Conservation (phyloP, 768 basidiomycete genomes). For the Leccinum subtestaceum region DNA sequence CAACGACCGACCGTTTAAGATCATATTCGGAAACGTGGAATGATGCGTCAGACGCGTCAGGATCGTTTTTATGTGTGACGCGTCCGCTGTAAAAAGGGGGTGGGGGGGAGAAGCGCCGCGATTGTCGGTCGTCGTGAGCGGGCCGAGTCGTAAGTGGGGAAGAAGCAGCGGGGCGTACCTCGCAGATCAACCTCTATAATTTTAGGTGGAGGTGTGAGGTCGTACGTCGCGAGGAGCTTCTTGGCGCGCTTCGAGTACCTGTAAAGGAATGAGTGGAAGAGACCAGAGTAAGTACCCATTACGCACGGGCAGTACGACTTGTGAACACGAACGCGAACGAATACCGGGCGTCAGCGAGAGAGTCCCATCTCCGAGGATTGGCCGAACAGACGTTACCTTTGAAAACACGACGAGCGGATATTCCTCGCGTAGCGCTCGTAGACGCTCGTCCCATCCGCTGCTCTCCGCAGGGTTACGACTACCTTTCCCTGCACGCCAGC, state of each 20-base stretch:
- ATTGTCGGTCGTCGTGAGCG: neutral
- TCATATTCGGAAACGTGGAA: conserved; percentile 72
- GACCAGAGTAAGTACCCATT: neutral
- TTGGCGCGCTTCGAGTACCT: conserved; percentile 34
- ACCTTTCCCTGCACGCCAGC: conserved; percentile 5
- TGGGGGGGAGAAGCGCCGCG: neutral
- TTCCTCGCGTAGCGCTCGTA: conserved; percentile 41
- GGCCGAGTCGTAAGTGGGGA: neutral
- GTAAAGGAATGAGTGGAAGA: neutral
- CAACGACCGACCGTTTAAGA: conserved; percentile 60
- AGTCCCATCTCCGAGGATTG: neutral
- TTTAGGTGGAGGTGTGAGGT: conserved; percentile 60
- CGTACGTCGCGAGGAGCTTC: conserved; percentile 55
- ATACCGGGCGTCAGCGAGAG: neutral
- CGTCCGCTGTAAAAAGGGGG: conserved; percentile 42
- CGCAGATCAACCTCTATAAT: conserved; percentile 76
- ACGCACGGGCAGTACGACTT: conserved; percentile 73
- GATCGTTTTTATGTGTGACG: conserved; percentile 58
- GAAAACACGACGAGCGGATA: conserved; percentile 78
- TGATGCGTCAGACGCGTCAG: conserved; percentile 64
- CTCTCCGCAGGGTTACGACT: conserved; percentile 35
- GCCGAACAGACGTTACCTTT: conserved; percentile 50
- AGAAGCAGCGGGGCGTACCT: conserved; percentile 36
- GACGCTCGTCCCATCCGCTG: conserved; percentile 33
- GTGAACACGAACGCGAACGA: neutral